A percentile compares a stretch with the other conserved stretches of the same genome.
phyloP scores from a whole-genome alignment of 106 monocot species.

The Chionographis japonica region DNA sequence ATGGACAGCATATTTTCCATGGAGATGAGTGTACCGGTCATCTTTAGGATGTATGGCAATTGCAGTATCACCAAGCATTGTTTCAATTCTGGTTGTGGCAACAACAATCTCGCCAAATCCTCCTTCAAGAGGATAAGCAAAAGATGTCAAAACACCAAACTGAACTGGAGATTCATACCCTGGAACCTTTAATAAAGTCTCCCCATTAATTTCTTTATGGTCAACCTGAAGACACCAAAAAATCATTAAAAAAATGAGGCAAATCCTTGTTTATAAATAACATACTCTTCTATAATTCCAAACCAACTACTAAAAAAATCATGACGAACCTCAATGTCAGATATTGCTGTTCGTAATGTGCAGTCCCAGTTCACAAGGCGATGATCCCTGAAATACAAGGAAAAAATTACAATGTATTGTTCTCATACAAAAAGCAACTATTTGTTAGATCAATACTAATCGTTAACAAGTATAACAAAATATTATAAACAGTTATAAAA shows the following conservation, averaged over 20 bases:
- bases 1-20: slow-evolving; percentile 87
- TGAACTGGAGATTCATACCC: slow-evolving; percentile 65
- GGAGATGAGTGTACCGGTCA: slow-evolving; percentile 68
- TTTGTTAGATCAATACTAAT: neutral
- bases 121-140: slow-evolving; percentile 89
- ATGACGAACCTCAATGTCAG: slow-evolving; percentile 81
- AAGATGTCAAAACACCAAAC: slow-evolving; percentile 81
- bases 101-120: slow-evolving; percentile 83
- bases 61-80: slow-evolving; percentile 99
- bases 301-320: neutral
- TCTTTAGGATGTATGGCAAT: slow-evolving; percentile 92
- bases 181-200: slow-evolving; percentile 67
- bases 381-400: slow-evolving; percentile 50
- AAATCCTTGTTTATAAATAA: too few species aligned
- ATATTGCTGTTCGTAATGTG: slow-evolving; percentile 87
- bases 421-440: too few species aligned
- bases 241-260: neutral
- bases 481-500: neutral
- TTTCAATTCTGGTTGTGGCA: slow-evolving; percentile 95
- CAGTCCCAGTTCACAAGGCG: slow-evolving; percentile 99
- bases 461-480: neutral
- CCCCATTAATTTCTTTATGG: slow-evolving; percentile 76
- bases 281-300: neutral
- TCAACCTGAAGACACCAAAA: slow-evolving; percentile 58
- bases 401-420: neutral